Percentiles rank a stretch among this genome's conserved stretches.
phyloP scores from a whole-genome alignment of 2,329 filamentous ascomycete genomes.

The Verticillium nubilum region DNA sequence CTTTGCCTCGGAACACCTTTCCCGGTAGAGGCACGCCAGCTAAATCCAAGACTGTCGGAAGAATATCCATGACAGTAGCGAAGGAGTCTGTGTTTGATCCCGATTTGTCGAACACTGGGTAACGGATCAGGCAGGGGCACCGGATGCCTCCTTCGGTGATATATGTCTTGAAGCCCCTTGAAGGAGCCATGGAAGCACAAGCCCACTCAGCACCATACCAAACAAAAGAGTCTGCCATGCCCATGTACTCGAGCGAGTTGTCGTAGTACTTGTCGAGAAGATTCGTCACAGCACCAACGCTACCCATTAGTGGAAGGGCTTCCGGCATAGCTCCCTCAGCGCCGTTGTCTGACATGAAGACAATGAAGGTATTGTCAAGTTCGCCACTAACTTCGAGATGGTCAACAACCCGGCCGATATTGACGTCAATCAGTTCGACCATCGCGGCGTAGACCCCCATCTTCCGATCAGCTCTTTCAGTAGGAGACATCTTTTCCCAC shows the following conservation, averaged over 20 bases:
- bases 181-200: slow-evolving; percentile 25
- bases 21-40: slow-evolving; percentile 34
- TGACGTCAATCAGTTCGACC: slow-evolving; percentile 49
- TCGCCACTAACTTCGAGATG: slow-evolving; percentile 44
- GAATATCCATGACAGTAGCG: slow-evolving; percentile 45
- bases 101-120: slow-evolving; percentile 7
- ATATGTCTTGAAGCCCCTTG: slow-evolving; percentile 25
- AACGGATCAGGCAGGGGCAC: slow-evolving; percentile 38
- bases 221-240: slow-evolving; percentile 42
- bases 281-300: slow-evolving; percentile 1
- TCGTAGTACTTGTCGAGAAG: slow-evolving; percentile 50
- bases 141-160: slow-evolving; percentile 40
- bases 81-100: slow-evolving; percentile 36
- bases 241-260: slow-evolving; percentile 44
- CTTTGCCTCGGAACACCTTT: slow-evolving; percentile 33
- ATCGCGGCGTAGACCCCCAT: slow-evolving; percentile 50
- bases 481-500: slow-evolving; percentile 4
- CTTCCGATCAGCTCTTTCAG: slow-evolving; percentile 16
- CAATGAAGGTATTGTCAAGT: slow-evolving; percentile 46
- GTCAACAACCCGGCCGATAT: slow-evolving; percentile 45
- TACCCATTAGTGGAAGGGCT: slow-evolving; percentile 8
- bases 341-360: slow-evolving; percentile 49
- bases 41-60: slow-evolving; percentile 41
- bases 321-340: slow-evolving; percentile 19
- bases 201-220: slow-evolving; percentile 50